Evolutionary conservation across 2,329 filamentous ascomycete species (phyloP), one percentile per base, ranked within the genome.

Genomic region (Calonectria naviculata): DNA sequence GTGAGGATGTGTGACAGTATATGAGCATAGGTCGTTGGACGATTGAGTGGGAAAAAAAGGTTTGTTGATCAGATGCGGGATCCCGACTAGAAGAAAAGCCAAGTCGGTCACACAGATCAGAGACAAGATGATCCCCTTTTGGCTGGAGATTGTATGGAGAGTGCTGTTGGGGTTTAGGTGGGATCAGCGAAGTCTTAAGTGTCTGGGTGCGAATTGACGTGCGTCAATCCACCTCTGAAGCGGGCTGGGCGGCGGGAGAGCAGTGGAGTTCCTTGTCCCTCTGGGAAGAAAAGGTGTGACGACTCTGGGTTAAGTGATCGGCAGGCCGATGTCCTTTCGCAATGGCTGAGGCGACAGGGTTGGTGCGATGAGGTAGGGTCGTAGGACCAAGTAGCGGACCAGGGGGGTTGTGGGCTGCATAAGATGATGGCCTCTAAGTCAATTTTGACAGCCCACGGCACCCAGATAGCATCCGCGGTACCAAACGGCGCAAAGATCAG

Each of bases 121-220:
- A 82, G 77, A 81, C 79, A 83, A 82, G 81, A 84, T 77, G 80
- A 82, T 82, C 80, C 44, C 77, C 73, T 71, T 73, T 70, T 73
- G 68, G 74, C 71, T 81, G 69, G 78, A 82, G 79, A 78, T 81
- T 60, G 74, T 78, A 78, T 79, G 78, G 79, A 78, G 73, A 78
- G 74, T 75, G 77, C 73, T 76, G 80, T 77, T 71, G 77, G 79
- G 73, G 73, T 76, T 78, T 78, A 81, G 78, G 82, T 86, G 87
- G 88, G 88, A 89, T 89, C 88, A 89, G 87, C 88, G 86, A 86
- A 85, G 86, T 88, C 83, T 89, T 89, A 89, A 88, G 87, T 89
- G 87, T 85, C 84, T 79, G 77, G 77, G 76, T 81, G 74, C 74
- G 77, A 81, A 81, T 82, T 82, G 80, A 82, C 81, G 79, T 84